Conservation (phyloP, 1,284 basidiomycete species). For the Amylostereum chailletii region DNA sequence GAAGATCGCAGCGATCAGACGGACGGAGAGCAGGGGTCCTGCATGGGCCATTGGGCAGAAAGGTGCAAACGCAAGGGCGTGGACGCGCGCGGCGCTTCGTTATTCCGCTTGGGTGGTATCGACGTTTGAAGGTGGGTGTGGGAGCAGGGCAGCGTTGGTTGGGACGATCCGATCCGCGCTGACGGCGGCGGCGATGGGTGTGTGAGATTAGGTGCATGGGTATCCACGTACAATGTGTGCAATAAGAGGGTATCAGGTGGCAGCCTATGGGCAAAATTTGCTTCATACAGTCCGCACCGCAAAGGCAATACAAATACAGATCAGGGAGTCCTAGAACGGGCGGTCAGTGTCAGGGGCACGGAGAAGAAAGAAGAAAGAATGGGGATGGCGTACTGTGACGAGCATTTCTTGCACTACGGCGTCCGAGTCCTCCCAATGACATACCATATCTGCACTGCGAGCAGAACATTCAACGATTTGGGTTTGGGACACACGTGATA, state of each 20-base stretch:
- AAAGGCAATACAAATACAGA: conserved; percentile 70
- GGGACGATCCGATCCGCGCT: too few relatives aligned
- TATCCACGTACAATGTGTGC: too few relatives aligned
- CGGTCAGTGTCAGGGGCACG: conserved; percentile 9
- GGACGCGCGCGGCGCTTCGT: too few relatives aligned
- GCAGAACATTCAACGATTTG: neutral
- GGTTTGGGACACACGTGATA: conserved; percentile 6
- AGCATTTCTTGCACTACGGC: conserved; percentile 62
- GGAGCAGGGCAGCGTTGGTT: too few relatives aligned
- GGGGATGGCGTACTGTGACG: conserved; percentile 41
- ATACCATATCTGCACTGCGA: conserved; percentile 49
- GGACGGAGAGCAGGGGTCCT: neutral
- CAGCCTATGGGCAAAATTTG: too few relatives aligned
- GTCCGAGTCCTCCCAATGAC: conserved; percentile 72
- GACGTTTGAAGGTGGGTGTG: too few relatives aligned
- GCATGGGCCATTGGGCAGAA: neutral
- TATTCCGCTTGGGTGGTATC: too few relatives aligned
- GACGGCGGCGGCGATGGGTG: too few relatives aligned
- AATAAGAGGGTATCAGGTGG: too few relatives aligned
- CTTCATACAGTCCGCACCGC: conserved; percentile 47
- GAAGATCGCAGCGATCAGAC: neutral
- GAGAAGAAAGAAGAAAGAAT: conserved; percentile 11
- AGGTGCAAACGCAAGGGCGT: too few relatives aligned
- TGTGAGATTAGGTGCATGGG: too few relatives aligned
- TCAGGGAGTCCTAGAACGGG: conserved; percentile 51